Base-by-base conservation (phyloP, 2,329 filamentous ascomycete species). In the Emmonsia crescens region DNA sequence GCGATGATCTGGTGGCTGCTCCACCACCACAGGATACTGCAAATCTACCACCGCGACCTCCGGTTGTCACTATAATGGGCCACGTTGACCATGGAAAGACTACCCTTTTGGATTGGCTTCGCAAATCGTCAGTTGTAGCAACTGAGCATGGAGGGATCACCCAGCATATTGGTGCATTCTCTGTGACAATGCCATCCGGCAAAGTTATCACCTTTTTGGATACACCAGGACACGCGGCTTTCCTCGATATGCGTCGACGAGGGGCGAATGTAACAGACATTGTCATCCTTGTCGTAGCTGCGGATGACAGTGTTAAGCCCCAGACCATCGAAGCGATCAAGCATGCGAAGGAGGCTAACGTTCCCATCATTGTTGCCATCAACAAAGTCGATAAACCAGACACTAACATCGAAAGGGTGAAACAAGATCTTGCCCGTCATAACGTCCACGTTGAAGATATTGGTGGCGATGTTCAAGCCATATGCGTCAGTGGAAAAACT, bases 11-110 rank as follows among this genome's bases (percentile, higher is more conserved):
- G 46, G 83, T 82, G 64, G 82, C 89, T 29, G 83, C 86, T 12
- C 87, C 91, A 1, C 77, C 81, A 31, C 83, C 85, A 9, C 85
- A 86, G 68, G 89, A 93, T 72, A 82, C 79, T 57, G 84, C 88
- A 0, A 68, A 74, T 16, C 75, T 96, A 8, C 91, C 91, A 1
- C 75, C 79, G 40, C 85, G 95, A 19, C 93, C 94, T 8, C 95
- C 94, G 0, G 91, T 99, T 42, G 92, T 99, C 46, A 97, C 95
- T 0, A 99, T 99, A 70, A 99, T 99, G 95, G 94, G 94, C 2
- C 94, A 99, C 66, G 94, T 99, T 68, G 95, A 99, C 72, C 94
- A 99, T 73, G 94, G 94, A 60, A 99, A 99, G 78, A 99, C 94
- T 0, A 99, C 95, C 0, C 86, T 99, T 49, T 80, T 99, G 10